phyloP scores from a whole-genome alignment of 2,329 filamentous ascomycete species.

The Penicillium digitatum region DNA sequence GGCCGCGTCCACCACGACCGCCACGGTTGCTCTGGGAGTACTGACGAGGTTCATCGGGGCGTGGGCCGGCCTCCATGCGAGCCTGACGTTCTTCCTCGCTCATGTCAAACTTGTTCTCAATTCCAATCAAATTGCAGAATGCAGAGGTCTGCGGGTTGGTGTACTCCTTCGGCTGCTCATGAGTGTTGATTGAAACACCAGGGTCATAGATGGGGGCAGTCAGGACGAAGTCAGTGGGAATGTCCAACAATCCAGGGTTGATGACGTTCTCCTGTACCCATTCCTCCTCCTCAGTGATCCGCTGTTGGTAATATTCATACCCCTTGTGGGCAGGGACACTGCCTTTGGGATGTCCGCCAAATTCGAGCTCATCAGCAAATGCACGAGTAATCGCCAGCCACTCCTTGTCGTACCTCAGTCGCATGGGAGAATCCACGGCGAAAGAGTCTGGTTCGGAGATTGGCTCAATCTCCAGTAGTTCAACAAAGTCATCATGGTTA shows the following conservation, averaged over 20 bases:
- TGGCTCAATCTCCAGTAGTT: conserved; percentile 64
- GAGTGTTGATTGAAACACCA: conserved; percentile 54
- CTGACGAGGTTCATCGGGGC: conserved; percentile 27
- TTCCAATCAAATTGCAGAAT: conserved; percentile 74
- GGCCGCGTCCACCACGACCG: conserved; percentile 19
- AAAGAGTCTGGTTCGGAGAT: conserved; percentile 34
- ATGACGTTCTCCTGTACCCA: conserved; percentile 82
- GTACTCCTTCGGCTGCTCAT: conserved; percentile 71
- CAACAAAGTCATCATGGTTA: conserved; percentile 68
- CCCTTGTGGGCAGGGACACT: conserved; percentile 59
- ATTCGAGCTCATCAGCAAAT: conserved; percentile 62
- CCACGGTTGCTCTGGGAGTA: conserved; percentile 11
- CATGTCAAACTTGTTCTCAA: conserved; percentile 72
- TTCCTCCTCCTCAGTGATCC: conserved; percentile 65
- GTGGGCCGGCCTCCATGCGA: conserved; percentile 57
- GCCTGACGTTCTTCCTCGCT: conserved; percentile 65
- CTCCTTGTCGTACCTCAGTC: conserved; percentile 79
- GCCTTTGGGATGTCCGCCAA: conserved; percentile 56
- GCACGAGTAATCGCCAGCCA: conserved; percentile 91
- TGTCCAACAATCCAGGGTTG: conserved; percentile 54
- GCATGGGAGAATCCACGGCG: conserved; percentile 47
- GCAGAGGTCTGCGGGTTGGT: conserved; percentile 79
- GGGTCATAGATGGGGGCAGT: conserved; percentile 70
- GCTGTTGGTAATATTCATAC: conserved; percentile 62
- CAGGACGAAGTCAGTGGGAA: conserved; percentile 73